A percentile compares a stretch with the other conserved stretches of the same genome.
phyloP scores from a whole-genome alignment of 73 alveolate genomes.

The Stentor coeruleus region DNA sequence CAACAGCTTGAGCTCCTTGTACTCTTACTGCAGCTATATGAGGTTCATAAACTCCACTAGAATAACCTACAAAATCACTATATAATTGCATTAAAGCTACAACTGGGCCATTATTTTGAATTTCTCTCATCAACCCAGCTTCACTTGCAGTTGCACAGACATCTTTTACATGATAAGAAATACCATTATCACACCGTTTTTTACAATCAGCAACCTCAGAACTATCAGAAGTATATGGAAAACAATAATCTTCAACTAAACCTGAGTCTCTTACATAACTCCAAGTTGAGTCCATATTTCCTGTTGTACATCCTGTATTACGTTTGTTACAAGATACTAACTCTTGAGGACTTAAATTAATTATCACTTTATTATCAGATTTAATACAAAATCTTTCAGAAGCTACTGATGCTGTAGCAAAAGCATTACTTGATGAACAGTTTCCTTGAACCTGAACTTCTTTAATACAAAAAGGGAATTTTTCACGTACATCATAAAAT shows the following conservation, averaged over 20 bases:
- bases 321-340: constrained; percentile 40
- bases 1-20: constrained; percentile 26
- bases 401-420: constrained; percentile 52
- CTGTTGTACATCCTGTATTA: constrained; percentile 20
- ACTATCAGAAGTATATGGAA: constrained; percentile 32
- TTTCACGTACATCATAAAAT: constrained; percentile 31
- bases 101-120: constrained; percentile 67
- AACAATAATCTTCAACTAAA: constrained; percentile 31
- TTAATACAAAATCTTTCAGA: constrained; percentile 63
- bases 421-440: constrained; percentile 78
- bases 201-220: not conserved
- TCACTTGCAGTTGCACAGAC: constrained; percentile 17
- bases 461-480: constrained; percentile 46
- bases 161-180: not conserved
- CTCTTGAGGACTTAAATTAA: constrained; percentile 37
- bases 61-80: constrained; percentile 61
- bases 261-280: constrained; percentile 28
- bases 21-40: not conserved
- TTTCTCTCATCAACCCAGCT: constrained; percentile 45
- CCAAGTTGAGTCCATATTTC: constrained; percentile 18
- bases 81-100: constrained; percentile 57
- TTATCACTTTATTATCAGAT: constrained; percentile 21
- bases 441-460: constrained; percentile 46
- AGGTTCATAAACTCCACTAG: constrained; percentile 60
- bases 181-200: not conserved